Conservation (phyloP, 2,329 filamentous ascomycete genomes). For the Trichoderma brevicompactum region DNA sequence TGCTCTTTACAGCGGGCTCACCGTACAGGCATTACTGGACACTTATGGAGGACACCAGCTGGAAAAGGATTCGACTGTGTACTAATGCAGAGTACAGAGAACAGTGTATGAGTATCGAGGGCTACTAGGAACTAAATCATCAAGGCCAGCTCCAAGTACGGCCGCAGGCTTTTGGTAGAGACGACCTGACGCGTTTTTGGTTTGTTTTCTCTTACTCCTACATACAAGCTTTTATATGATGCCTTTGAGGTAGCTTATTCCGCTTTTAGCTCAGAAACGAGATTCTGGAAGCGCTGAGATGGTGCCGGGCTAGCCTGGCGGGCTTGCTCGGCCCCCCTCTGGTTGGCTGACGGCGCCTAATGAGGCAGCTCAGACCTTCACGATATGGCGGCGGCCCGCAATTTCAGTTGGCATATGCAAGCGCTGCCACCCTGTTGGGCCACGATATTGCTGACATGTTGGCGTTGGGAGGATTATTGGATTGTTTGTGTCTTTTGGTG, state of each 20-base stretch:
- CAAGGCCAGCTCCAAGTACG: too few relatives aligned
- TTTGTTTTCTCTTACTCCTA: too few relatives aligned
- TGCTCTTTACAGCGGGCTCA: background rate
- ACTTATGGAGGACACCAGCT: too few relatives aligned
- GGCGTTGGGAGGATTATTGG: too few relatives aligned
- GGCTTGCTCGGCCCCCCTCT: background rate
- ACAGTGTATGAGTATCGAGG: too few relatives aligned
- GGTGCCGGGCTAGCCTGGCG: background rate
- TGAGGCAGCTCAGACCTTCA: slow-evolving; percentile 12
- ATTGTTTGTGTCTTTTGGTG: too few relatives aligned
- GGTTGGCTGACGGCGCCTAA: slow-evolving; percentile 17
- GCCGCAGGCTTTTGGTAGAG: too few relatives aligned
- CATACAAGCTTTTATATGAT: background rate
- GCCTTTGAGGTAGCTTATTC: background rate
- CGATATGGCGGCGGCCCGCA: slow-evolving; percentile 7
- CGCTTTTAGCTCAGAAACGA: background rate
- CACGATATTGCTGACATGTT: too few relatives aligned
- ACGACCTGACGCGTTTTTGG: too few relatives aligned
- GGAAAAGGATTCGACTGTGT: too few relatives aligned
- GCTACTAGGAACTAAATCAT: too few relatives aligned
- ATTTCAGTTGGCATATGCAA: background rate
- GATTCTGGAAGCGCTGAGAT: slow-evolving; percentile 2
- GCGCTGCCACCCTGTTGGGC: background rate
- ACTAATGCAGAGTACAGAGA: too few relatives aligned
- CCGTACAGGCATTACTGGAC: background rate